Evolutionary conservation across 2,329 filamentous ascomycete genomes (phyloP).

Genomic region (Aspergillus caelatus): DNA sequence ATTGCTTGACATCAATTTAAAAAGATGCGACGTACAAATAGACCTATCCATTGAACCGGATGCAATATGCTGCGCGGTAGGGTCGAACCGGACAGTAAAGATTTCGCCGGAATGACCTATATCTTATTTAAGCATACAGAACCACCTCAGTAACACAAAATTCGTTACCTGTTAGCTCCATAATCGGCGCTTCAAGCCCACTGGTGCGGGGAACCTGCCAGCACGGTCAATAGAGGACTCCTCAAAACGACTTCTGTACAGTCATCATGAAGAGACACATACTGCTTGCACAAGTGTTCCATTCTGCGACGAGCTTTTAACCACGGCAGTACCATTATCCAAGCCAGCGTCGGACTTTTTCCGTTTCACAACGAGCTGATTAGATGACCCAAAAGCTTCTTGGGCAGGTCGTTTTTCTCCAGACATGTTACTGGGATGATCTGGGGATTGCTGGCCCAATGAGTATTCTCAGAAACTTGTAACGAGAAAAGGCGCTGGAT

Average conservation of each 20-base stretch:
- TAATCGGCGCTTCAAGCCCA: slow-evolving; percentile 83
- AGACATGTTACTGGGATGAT: slow-evolving; percentile 63
- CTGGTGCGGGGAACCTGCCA: slow-evolving; percentile 75
- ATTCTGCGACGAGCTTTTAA: slow-evolving; percentile 59
- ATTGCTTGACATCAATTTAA: background rate
- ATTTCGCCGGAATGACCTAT: slow-evolving; percentile 75
- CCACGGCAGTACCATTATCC: slow-evolving; percentile 57
- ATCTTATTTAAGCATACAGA: slow-evolving; percentile 4
- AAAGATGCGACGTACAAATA: slow-evolving; percentile 64
- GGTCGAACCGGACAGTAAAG: slow-evolving; percentile 87
- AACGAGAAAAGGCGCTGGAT: slow-evolving; percentile 5
- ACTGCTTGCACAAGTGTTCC: slow-evolving; percentile 69
- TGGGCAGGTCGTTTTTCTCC: slow-evolving; percentile 91
- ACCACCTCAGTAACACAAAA: too few relatives aligned
- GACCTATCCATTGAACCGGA: slow-evolving; percentile 94
- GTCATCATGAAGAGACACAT: slow-evolving; percentile 40
- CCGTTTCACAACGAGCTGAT: slow-evolving; percentile 82
- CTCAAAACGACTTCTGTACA: background rate
- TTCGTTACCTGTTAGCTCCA: slow-evolving; percentile 77
- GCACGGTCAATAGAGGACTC: background rate
- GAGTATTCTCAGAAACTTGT: slow-evolving; percentile 3
- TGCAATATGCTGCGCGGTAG: slow-evolving; percentile 83
- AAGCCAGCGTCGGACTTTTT: slow-evolving; percentile 71
- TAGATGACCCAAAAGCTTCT: slow-evolving; percentile 73
- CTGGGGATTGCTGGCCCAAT: slow-evolving; percentile 2